Evolutionary conservation across 1,284 basidiomycete genomes (phyloP), one percentile per base, ranked within the genome.

Genomic region (Caloboletus firmus): DNA sequence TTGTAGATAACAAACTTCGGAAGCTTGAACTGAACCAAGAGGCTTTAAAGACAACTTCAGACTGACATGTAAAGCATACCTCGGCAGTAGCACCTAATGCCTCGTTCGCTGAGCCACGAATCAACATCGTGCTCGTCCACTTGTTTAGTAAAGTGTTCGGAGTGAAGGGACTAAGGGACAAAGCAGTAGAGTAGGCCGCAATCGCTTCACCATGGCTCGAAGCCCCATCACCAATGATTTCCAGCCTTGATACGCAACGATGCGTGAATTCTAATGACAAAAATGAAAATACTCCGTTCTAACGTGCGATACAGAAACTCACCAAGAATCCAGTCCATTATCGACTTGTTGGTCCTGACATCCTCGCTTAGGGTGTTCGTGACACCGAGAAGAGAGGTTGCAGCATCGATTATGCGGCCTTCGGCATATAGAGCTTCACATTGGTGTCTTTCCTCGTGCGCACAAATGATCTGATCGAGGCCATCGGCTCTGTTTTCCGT

Each of bases 261-360:
- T 20, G 1, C 10, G 34, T 44, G 18, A 63, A 63, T 2, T 52
- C 62, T 61, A 31, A 49, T 3, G 9, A 3, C 4, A 40, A 10
- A 0, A 12, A 50, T 39, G 26, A n/a, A 0, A 35, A 26, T 17
- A 5, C 3, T 11, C 4, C 7, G 3, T 30, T 13, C 3, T 2
- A 26, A 22, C 11, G 12, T 5, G 1, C 5, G 10, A 47, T 2
- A 1, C 2, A 8, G 10, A 24, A 15, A 45, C 57, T 46, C 17
- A 59, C 60, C 42, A 4, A 20, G 15, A 6, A 51, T 31, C 24
- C 24, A 24, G 24, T 24, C 24, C 24, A 5, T 24, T 24, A 24
- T 24, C 5, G 24, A 5, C 24, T 24, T 24, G 24, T 24, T 5
- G 24, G 5, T 5, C 5, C 24, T 24, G 24, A 24, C 24, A 3